Conservation (phyloP, 1,284 basidiomycete genomes). For the Ganoderma lingzhi region DNA sequence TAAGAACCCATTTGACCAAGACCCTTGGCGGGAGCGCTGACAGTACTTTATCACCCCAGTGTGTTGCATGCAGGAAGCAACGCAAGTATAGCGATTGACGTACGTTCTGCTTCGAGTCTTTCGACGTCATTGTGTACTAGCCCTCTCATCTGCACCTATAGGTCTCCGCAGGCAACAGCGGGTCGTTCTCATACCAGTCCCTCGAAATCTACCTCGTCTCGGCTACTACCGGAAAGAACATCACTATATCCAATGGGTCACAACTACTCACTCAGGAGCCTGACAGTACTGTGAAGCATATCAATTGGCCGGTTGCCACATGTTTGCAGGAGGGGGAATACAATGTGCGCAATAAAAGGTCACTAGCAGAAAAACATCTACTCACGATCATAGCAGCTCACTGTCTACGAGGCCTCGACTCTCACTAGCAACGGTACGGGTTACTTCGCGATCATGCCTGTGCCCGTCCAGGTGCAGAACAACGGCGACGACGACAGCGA, state of each 20-base stretch:
- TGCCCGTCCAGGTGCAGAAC: slow-evolving; percentile 52
- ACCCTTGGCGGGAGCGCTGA: slow-evolving; percentile 1
- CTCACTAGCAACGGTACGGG: slow-evolving; percentile 42
- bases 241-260: slow-evolving; percentile 55
- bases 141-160: slow-evolving; percentile 25
- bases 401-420: slow-evolving; percentile 55
- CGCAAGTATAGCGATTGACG: slow-evolving; percentile 54
- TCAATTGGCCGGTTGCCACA: slow-evolving; percentile 52
- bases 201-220: slow-evolving; percentile 61
- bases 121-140: neutral
- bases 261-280: slow-evolving; percentile 49
- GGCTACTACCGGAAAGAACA: slow-evolving; percentile 48
- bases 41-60: slow-evolving; percentile 27
- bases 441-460: slow-evolving; percentile 54
- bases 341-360: slow-evolving; percentile 49
- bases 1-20: slow-evolving; percentile 35
- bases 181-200: slow-evolving; percentile 47
- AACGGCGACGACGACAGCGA: slow-evolving; percentile 38
- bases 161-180: slow-evolving; percentile 54
- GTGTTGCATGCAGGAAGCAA: slow-evolving; percentile 44
- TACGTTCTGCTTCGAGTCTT: slow-evolving; percentile 32
- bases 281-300: slow-evolving; percentile 57
- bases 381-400: slow-evolving; percentile 45
- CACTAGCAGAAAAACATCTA: neutral
- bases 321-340: slow-evolving; percentile 57